These are phyloP conservation scores for Trichoderma sp. DNA, from an alignment of 2,329 filamentous ascomycete genomes.

Conservation along the genomic window DNA sequence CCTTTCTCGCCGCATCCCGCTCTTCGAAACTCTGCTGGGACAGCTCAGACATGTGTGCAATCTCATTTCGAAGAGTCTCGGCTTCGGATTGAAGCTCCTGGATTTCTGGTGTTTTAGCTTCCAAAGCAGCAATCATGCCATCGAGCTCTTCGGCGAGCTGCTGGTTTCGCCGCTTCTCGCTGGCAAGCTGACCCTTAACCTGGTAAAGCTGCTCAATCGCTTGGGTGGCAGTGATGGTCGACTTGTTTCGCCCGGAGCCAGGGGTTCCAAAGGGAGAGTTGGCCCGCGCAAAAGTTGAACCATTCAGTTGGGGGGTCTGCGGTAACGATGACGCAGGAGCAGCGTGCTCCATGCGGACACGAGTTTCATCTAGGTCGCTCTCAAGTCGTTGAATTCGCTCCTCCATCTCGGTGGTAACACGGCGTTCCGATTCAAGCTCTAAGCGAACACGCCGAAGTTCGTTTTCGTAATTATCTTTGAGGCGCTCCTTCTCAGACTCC, in stretches of 20 bases:
- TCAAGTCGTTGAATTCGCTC: slow-evolving; percentile 54
- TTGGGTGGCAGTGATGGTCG: slow-evolving; percentile 60
- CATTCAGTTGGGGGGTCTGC: slow-evolving; percentile 63
- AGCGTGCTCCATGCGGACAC: slow-evolving; percentile 49
- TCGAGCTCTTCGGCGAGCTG: slow-evolving; percentile 77
- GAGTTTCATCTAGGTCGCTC: slow-evolving; percentile 55
- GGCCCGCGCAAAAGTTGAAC: slow-evolving; percentile 53
- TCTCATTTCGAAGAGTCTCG: slow-evolving; percentile 75
- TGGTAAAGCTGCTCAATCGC: slow-evolving; percentile 65
- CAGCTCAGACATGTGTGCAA: slow-evolving; percentile 81
- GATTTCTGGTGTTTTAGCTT: not conserved
- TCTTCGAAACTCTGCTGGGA: slow-evolving; percentile 81
- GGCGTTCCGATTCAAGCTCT: slow-evolving; percentile 58
- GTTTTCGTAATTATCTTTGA: slow-evolving; percentile 67
- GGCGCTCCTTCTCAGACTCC: slow-evolving; percentile 59
- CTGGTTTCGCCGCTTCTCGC: slow-evolving; percentile 72
- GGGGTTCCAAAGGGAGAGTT: slow-evolving; percentile 65
- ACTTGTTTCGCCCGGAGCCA: slow-evolving; percentile 57
- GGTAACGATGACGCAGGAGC: slow-evolving; percentile 52
- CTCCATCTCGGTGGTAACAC: slow-evolving; percentile 48
- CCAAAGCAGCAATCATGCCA: slow-evolving; percentile 66
- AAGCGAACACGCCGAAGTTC: slow-evolving; percentile 57
- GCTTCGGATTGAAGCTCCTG: slow-evolving; percentile 51
- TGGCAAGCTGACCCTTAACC: slow-evolving; percentile 70
- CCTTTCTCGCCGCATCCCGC: slow-evolving; percentile 75